Percentiles rank a stretch among this genome's conserved stretches.
These are phyloP conservation scores for Kodamaea leandrae DNA, from an alignment of 805 yeast species.

Conservation along the genomic window DNA sequence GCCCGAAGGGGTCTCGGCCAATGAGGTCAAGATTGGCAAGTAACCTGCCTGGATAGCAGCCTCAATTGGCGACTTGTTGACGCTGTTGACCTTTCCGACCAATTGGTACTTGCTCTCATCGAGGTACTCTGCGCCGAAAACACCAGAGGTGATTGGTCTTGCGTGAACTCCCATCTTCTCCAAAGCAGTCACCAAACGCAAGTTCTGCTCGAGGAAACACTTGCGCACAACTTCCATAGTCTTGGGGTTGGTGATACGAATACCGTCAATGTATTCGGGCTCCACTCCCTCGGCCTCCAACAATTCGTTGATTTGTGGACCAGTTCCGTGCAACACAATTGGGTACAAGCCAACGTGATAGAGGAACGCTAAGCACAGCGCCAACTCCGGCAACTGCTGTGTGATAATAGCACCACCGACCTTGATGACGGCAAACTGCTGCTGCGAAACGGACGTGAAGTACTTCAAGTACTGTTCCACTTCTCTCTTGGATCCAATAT, in stretches of 20 bases:
- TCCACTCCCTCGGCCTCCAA: slow-evolving; percentile 92
- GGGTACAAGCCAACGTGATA: slow-evolving; percentile 98
- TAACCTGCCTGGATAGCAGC: slow-evolving; percentile 96
- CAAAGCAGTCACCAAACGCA: slow-evolving; percentile 90
- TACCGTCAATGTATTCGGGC: slow-evolving; percentile 95
- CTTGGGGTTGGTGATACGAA: slow-evolving; percentile 88
- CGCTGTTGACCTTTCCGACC: slow-evolving; percentile 86
- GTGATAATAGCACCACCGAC: slow-evolving; percentile 99
- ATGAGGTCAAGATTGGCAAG: slow-evolving; percentile 90
- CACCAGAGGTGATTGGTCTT: slow-evolving; percentile 97
- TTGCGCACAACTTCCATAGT: slow-evolving; percentile 96
- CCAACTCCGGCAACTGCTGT: slow-evolving; percentile 87
- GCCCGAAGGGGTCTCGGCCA: slow-evolving; percentile 96
- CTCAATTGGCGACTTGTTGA: slow-evolving; percentile 82
- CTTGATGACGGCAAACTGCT: slow-evolving; percentile 96
- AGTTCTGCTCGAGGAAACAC: slow-evolving; percentile 93
- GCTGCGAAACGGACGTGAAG: slow-evolving; percentile 93
- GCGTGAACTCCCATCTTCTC: slow-evolving; percentile 98
- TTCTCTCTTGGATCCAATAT: slow-evolving; percentile 95
- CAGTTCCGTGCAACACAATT: slow-evolving; percentile 95
- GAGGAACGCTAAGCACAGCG: slow-evolving; percentile 91
- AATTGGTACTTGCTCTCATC: slow-evolving; percentile 88
- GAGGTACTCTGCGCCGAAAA: slow-evolving; percentile 87
- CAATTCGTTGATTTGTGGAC: slow-evolving; percentile 95
- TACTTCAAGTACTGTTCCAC: slow-evolving; percentile 96